Evolutionary conservation across 352 stramenopile species (phyloP).

Genomic region (Phytopythium vexans): DNA sequence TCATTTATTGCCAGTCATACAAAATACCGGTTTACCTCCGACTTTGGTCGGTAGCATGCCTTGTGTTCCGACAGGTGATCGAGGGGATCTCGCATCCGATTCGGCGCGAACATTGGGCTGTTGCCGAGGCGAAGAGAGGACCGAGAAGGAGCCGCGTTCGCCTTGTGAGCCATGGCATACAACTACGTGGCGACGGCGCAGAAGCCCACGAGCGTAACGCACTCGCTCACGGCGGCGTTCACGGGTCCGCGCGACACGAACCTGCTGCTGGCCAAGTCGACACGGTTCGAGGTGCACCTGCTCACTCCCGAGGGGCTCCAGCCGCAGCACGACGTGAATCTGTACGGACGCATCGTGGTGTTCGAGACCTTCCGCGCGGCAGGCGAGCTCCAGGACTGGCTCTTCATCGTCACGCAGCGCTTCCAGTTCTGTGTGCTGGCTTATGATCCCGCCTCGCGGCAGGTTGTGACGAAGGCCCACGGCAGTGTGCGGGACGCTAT

Average conservation of each 20-base stretch:
- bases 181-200: conserved; percentile 94
- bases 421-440: conserved; percentile 90
- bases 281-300: conserved; percentile 87
- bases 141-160: not conserved
- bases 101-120: no score
- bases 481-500: conserved; percentile 85
- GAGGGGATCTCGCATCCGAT: no score
- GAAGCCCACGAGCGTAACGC: conserved; percentile 91
- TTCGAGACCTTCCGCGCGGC: conserved; percentile 82
- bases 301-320: conserved; percentile 84
- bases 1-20: no score
- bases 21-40: no score
- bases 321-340: conserved; percentile 79
- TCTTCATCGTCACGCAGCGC: conserved; percentile 88
- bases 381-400: conserved; percentile 76
- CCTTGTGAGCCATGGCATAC: conserved; percentile 48
- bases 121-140: not conserved
- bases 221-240: conserved; percentile 91
- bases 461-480: conserved; percentile 84
- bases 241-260: conserved; percentile 87
- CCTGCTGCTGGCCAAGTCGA: conserved; percentile 87
- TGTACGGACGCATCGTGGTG: conserved; percentile 88
- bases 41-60: no score
- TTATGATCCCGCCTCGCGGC: conserved; percentile 65
- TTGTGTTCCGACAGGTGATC: no score